Evolutionary conservation across 805 yeast genomes (phyloP).

Genomic region (Cyberlindnera xylosilytica): DNA sequence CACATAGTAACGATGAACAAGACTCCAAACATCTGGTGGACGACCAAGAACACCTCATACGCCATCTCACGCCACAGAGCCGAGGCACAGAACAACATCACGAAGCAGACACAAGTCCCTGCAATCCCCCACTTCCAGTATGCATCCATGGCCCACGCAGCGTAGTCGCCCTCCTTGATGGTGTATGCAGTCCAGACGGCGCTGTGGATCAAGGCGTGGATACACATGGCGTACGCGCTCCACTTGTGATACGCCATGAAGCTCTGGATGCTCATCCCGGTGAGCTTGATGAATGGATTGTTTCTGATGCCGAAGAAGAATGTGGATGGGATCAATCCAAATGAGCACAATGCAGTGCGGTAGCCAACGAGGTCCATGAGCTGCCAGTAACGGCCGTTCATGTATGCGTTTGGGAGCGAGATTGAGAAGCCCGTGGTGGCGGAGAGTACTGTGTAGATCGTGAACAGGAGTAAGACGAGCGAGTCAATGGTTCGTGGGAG

Average conservation of each 20-base stretch:
- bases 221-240: conserved; percentile 50
- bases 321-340: conserved; percentile 54
- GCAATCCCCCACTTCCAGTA: conserved; percentile 48
- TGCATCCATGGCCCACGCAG: conserved; percentile 40
- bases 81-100: conserved; percentile 47
- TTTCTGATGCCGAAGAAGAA: conserved; percentile 71
- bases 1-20: conserved; percentile 53
- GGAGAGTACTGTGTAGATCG: conserved; percentile 31
- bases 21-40: conserved; percentile 57
- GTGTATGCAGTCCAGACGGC: conserved; percentile 51
- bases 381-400: conserved; percentile 29
- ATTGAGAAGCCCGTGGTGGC: conserved; percentile 34
- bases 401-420: conserved; percentile 37
- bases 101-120: conserved; percentile 41
- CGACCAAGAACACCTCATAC: conserved; percentile 59
- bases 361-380: conserved; percentile 44
- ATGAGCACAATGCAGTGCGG: conserved; percentile 48
- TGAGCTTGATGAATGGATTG: conserved; percentile 56
- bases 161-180: conserved; percentile 38
- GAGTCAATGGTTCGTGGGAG: conserved; percentile 31
- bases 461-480: conserved; percentile 31
- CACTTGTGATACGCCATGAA: conserved; percentile 67
- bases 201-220: conserved; percentile 55
- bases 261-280: conserved; percentile 56
- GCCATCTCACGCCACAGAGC: conserved; percentile 46